Evolutionary conservation across 2,329 filamentous ascomycete genomes (phyloP).

Genomic region (Colletotrichum aenigma): DNA sequence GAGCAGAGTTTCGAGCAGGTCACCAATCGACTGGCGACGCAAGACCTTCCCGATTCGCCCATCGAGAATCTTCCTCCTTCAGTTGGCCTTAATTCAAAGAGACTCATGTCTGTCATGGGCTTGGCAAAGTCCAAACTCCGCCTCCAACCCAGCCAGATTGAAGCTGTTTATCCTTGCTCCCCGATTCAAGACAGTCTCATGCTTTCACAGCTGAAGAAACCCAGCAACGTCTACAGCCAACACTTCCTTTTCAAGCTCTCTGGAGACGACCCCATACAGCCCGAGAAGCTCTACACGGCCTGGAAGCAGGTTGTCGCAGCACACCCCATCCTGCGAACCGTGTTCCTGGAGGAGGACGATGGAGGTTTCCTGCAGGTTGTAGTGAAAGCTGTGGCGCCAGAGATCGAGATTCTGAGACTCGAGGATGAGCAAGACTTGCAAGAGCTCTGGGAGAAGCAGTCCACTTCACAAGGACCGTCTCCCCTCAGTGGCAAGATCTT

Average conservation of each 20-base stretch:
- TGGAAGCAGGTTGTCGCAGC: neutral
- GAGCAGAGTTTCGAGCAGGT: neutral
- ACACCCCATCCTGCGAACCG: neutral
- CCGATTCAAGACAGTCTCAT: slow-evolving; percentile 12
- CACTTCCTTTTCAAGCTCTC: slow-evolving; percentile 4
- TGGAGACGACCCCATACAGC: neutral
- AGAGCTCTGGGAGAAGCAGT: neutral
- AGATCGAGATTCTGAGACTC: neutral
- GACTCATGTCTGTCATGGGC: neutral
- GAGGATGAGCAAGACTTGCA: neutral
- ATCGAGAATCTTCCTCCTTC: neutral
- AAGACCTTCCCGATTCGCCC: neutral
- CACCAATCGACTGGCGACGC: neutral
- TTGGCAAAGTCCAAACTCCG: neutral
- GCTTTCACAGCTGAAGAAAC: neutral
- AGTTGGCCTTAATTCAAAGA: neutral
- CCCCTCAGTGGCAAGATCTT: neutral
- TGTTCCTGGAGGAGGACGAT: neutral
- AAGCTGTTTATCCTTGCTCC: neutral
- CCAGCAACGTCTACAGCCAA: neutral
- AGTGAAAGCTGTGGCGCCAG: neutral
- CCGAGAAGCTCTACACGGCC: neutral
- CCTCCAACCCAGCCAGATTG: neutral
- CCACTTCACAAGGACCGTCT: neutral
- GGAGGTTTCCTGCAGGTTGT: neutral